Evolutionary conservation across 441 rosid genomes (phyloP), one percentile per base, ranked within the genome.

Genomic region (Dalechampia spathulata): DNA sequence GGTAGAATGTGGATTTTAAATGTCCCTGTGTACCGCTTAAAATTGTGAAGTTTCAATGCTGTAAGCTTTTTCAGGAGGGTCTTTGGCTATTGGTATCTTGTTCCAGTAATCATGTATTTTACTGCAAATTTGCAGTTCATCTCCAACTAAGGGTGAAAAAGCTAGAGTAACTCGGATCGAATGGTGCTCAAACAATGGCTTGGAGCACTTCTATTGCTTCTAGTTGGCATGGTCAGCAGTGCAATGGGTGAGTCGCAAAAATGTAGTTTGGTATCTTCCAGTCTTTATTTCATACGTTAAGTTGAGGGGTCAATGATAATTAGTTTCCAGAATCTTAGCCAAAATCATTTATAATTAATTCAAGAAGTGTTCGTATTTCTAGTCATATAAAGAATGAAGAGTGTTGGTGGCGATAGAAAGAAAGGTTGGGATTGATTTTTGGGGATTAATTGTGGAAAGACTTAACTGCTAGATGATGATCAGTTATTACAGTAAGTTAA

Each of bases 151-250:
- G 44, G 44, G 52, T 25, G 8, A n/a, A 50, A 44, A 16, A 44
- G 25, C 25, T 48, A n/a, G 14, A 45, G 49, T 17, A 58, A 65
- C 22, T 64, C 30, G 59, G 58, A 64, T 27, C 72, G 37, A 57
- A 90, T 82, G 90, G 68, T 80, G 77, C 68, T 58, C 65, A 67
- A 58, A 17, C 77, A 67, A 78, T 67, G 81, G 77, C 57, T 62
- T 56, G 67, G 69, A 70, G 61, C 62, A 54, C 41, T 72, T 34
- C 40, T 74, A 58, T 52, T 87, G 54, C 80, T 83, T 28, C 53
- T 79, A 34, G 16, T 70, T 40, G 44, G 74, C 71, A 20, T 79
- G 67, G 63, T 80, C 55, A 57, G 66, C 20, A 64, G 0, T 43
- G 62, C 77, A 64, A 62, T 56, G 55, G 97, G 97, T 90, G 79